Evolutionary conservation across 2,329 filamentous ascomycete genomes (phyloP), one percentile per base, ranked within the genome.

Genomic region (Penicillium sp.): DNA sequence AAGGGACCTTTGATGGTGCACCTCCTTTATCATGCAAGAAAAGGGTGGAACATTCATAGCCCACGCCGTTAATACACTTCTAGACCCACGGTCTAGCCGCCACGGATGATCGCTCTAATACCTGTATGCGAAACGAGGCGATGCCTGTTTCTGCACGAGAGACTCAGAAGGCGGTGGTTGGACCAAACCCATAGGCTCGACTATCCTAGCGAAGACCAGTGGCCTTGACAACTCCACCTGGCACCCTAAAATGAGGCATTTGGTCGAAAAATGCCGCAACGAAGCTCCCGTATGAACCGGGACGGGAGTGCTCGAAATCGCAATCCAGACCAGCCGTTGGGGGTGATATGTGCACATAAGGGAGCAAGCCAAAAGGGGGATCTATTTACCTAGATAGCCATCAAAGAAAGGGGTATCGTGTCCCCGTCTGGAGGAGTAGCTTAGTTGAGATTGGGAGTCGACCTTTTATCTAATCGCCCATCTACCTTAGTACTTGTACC

Each of bases 11-110:
- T 18, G 18, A 18, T 18, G 18, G 18, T 18, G 18, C 3, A 18
- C 18, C 18, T 18, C 18, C 18, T 18, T 3, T 2, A 18, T 18
- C 18, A 18, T 18, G 40, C 40, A 28, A 43, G 28, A 12, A 9
- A 32, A 41, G 26, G 34, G 28, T 25, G 40, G 26, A 9, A 29
- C 27, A 18, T 33, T 26, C 25, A 40, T 45, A 47, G 18, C 32
- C 28, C 42, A 34, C 28, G 50, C 56, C 54, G 51, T 51, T 46
- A 53, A 50, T 55, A 54, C 41, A 34, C 18, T 27, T 53, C 11
- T 45, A 36, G 48, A 48, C 48, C 45, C 53, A 53, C 41, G 56
- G 54, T 52, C 56, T 56, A 45, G 55, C 52, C 53, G 49, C 27
- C 45, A 38, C 35, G 39, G 49, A 57, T 45, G 45, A 39, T 48